Evolutionary conservation across 176 grass and related monocot species (phyloP).

Genomic region (Dactylis glomerata): DNA sequence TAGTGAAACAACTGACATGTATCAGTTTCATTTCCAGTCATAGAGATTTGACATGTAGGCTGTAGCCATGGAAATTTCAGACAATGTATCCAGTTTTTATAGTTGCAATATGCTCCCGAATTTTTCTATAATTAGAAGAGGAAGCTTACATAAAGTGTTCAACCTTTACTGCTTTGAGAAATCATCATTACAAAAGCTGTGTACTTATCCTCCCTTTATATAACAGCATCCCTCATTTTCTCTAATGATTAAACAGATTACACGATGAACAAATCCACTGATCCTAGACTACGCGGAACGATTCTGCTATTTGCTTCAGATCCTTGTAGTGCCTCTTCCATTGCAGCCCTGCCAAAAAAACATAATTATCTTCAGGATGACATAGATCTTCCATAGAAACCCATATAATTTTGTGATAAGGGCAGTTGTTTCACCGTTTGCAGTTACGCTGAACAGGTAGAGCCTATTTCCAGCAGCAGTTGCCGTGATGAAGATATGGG

Average conservation of each 20-base stretch:
- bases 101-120: neutral
- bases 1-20: slow-evolving; percentile 12
- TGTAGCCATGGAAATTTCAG: neutral
- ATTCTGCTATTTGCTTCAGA: slow-evolving; percentile 82
- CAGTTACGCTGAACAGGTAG: slow-evolving; percentile 90
- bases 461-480: slow-evolving; percentile 90
- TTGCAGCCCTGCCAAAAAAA: slow-evolving; percentile 60
- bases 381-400: neutral
- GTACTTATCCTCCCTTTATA: neutral
- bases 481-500: slow-evolving; percentile 89
- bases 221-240: slow-evolving; percentile 20
- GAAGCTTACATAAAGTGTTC: neutral
- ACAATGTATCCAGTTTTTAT: neutral
- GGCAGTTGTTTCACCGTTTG: slow-evolving; percentile 50
- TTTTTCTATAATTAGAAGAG: slow-evolving; percentile 11
- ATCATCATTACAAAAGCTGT: slow-evolving; percentile 16
- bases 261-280: neutral
- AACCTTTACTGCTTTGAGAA: neutral
- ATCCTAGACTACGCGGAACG: slow-evolving; percentile 72
- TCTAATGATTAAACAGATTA: neutral
- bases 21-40: neutral
- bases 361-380: neutral
- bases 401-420: neutral
- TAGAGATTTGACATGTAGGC: slow-evolving; percentile 10
- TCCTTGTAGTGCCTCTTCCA: slow-evolving; percentile 96